Base-by-base conservation (phyloP, 768 basidiomycete species). In the Boletellus ananiceps region DNA sequence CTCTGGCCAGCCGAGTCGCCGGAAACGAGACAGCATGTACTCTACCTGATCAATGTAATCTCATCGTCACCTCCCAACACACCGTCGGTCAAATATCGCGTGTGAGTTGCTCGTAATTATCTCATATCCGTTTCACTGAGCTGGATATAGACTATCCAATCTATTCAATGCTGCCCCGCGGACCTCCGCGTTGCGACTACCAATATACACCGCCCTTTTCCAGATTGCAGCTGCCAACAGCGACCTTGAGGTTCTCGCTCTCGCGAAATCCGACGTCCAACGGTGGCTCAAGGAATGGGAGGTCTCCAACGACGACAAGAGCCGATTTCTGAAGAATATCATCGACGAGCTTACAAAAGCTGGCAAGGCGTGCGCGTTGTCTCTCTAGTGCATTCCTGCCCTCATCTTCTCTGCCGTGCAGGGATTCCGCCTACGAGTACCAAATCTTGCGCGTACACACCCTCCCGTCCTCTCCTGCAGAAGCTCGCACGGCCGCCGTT, bases 211-310 rank as follows among this genome's bases (percentile, higher is more conserved):
- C 16, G 69, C 79, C 8, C 77, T 92, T 16, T 68, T 93, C 19
- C 68, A 79, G 19, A 62, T 83, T 40, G 83, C 88, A 6, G 71
- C 71, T 21, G 65, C 72, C 18, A 81, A 83, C 54, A 78, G 79
- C 55, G 83, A 89, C 44, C 65, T 90, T 4, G 76, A 80, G 11
- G 66, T 76, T 8, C 75, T 93, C 8, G 77, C 79, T 40, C 71
- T 90, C 34, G 75, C 78, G 39, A 76, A 74, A 59, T 53, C 72
- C 2, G 79, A 81, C 47, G 76, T 91, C n/a, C 80, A 88, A 62
- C 82, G 76, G 61, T 91, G 88, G 88, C 63, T 89, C 23, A 73
- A 77, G 14, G 87, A 90, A 57, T 91, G 89, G 89, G 75, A 77
- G 15, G 71, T 88, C 47, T 69, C 81, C 2, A 55, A 74, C 5